Evolutionary conservation across 1,284 basidiomycete species (phyloP).

Genomic region (Entoloma clypeatum): DNA sequence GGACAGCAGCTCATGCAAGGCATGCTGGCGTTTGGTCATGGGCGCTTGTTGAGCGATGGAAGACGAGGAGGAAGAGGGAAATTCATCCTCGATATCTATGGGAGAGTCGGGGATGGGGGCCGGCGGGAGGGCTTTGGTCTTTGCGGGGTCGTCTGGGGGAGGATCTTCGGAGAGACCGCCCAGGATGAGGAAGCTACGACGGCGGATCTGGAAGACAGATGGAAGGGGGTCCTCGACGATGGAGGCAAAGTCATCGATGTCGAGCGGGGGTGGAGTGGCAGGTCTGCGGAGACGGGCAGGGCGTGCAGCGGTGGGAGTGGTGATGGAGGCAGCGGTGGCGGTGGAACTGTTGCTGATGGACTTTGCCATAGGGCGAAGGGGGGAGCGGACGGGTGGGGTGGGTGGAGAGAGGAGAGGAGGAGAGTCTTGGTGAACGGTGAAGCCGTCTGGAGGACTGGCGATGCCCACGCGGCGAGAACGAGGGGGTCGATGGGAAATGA

Average conservation of each 20-base stretch:
- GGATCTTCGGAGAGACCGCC: constrained; percentile 15
- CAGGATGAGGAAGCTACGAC: constrained; percentile 23
- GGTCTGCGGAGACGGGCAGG: constrained; percentile 18
- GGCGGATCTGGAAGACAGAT: constrained; percentile 23
- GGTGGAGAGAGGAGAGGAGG: constrained; percentile 24
- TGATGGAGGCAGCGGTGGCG: constrained; percentile 9
- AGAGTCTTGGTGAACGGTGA: constrained; percentile 17
- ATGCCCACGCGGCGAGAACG: constrained; percentile 36
- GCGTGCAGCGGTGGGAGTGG: constrained; percentile 2
- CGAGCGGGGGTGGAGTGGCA: constrained; percentile 23
- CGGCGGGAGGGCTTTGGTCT: constrained; percentile 22
- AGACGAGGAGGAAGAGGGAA: constrained; percentile 17
- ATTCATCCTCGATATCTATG: constrained; percentile 22
- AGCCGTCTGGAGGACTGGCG: constrained; percentile 23
- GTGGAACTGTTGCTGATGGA: constrained; percentile 21
- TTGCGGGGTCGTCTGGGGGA: constrained; percentile 13
- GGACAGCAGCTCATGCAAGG: constrained; percentile 77
- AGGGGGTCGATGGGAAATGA: constrained; percentile 23
- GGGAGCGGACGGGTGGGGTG: constrained; percentile 34
- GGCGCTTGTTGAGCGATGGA: constrained; percentile 18
- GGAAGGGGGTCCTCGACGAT: constrained; percentile 23
- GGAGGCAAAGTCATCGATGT: constrained; percentile 26
- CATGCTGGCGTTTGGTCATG: constrained; percentile 75
- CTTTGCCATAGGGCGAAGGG: constrained; percentile 33
- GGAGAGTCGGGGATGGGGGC: constrained; percentile 23